These are phyloP conservation scores for Aegle marmelos DNA, from an alignment of 345 rosid genomes.

Conservation along the genomic window DNA sequence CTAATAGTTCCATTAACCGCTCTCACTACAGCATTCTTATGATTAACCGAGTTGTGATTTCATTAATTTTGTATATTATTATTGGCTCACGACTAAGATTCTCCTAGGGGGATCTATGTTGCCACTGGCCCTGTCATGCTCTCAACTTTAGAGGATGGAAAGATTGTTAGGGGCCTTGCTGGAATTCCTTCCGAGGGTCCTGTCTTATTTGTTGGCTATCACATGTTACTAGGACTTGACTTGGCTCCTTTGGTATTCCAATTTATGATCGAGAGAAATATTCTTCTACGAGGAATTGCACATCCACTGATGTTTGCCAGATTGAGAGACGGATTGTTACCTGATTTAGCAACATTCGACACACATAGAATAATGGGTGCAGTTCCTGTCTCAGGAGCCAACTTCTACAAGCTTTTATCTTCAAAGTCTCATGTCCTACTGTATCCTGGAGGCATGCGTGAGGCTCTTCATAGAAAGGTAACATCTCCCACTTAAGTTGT, in stretches of 20 bases:
- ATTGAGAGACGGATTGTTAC: slow-evolving; percentile 17
- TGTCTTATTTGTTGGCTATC: slow-evolving; percentile 51
- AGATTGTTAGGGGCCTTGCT: slow-evolving; percentile 46
- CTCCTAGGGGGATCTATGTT: slow-evolving; percentile 2
- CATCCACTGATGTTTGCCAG: slow-evolving; percentile 40
- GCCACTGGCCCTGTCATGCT: slow-evolving; percentile 32
- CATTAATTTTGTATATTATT: neutral
- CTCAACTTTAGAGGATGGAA: slow-evolving; percentile 56
- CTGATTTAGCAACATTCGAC: slow-evolving; percentile 33
- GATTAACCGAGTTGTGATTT: neutral
- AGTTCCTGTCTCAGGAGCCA: slow-evolving; percentile 58
- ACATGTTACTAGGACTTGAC: slow-evolving; percentile 56
- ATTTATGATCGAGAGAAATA: slow-evolving; percentile 37
- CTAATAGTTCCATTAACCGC: neutral
- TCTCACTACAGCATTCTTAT: neutral
- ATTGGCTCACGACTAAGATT: neutral
- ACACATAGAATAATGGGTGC: slow-evolving; percentile 59
- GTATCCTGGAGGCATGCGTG: slow-evolving; percentile 82
- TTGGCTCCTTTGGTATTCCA: slow-evolving; percentile 27
- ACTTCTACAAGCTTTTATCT: slow-evolving; percentile 60
- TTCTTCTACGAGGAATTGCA: slow-evolving; percentile 48
- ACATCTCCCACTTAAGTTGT: neutral
- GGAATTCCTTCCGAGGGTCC: slow-evolving; percentile 63
- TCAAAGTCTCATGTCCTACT: slow-evolving; percentile 62
- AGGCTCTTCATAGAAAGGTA: slow-evolving; percentile 72